Base-by-base conservation (phyloP, 2,329 filamentous ascomycete genomes). In the Neonectria hederae region DNA sequence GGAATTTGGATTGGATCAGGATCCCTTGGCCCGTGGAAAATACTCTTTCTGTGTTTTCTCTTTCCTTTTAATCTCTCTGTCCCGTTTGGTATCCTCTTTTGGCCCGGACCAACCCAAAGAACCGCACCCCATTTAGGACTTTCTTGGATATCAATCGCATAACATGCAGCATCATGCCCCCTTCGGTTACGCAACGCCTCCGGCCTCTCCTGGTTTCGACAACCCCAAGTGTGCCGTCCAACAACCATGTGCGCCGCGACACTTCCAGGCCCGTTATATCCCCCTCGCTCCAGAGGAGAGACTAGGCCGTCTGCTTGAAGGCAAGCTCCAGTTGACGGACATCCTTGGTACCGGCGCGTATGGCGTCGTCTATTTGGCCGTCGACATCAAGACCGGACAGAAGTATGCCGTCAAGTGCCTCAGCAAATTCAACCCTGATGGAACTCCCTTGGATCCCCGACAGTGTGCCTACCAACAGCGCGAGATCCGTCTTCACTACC, bases 361-460 rank as follows among this genome's bases (percentile, higher is more conserved):
- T 80, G 96, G 96, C 69, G 94, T 97, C 45, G 96, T 99, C 26
- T 98, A 98, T 83, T 89, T 90, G 69, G 94, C 94, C 75, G 84
- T 92, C 81, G 94, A 96, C 82, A 88, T 95, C 77, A 90, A 90
- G 77, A 95, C 90, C 71, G 88, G 91, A 77, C 87, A 89, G 63
- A 90, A 89, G 69, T 99, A 97, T 84, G 96, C 96, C 69, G 95
- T 99, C 76, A 99, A 99, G 86, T 95, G 94, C 66, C 87, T 99
- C 77, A 96, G 93, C 89, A 98, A 97, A 82, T 86, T 90, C 80
- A 96, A 95, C 79, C 75, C 85, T 69, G 87, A 90, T 77, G 88
- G 88, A 69, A 84, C 85, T 13, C 86, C 86, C 38, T 84, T 98
- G 83, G 94, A 98, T 81, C 85, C 88, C 73, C 89, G 95, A 72